phyloP scores from a whole-genome alignment of 2,329 filamentous ascomycete species.

The Pseudopyrenochaeta lycopersici region DNA sequence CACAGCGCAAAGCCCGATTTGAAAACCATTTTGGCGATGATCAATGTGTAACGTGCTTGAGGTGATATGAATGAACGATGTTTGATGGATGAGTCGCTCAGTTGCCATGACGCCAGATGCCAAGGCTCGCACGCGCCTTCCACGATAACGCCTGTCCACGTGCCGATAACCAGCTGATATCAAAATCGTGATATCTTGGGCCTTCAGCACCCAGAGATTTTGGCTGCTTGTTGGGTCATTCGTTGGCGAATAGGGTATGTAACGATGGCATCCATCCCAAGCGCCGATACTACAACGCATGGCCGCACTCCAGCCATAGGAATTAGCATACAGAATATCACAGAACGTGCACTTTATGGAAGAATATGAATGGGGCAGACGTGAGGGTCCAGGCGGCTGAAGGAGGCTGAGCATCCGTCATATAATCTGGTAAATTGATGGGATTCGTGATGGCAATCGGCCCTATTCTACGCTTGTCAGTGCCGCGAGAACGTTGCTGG shows the following conservation, averaged over 20 bases:
- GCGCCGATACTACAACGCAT: too few relatives aligned
- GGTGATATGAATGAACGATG: conserved; percentile 23
- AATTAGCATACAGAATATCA: too few relatives aligned
- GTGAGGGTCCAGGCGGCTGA: background rate
- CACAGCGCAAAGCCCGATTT: conserved; percentile 37
- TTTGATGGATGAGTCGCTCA: conserved; percentile 27
- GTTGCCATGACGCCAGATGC: conserved; percentile 38
- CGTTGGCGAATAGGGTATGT: too few relatives aligned
- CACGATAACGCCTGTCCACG: conserved; percentile 36
- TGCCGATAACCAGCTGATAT: conserved; percentile 11
- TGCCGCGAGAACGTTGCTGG: too few relatives aligned
- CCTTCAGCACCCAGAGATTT: background rate
- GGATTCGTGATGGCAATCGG: too few relatives aligned
- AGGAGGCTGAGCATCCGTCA: background rate
- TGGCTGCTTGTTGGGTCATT: background rate
- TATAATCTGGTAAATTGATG: background rate
- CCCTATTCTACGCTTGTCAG: too few relatives aligned
- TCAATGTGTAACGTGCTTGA: conserved; percentile 6
- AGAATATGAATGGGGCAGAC: background rate
- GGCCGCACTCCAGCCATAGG: too few relatives aligned
- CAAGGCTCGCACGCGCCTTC: conserved; percentile 23
- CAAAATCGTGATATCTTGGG: background rate
- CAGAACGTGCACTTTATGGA: background rate
- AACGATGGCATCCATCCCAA: too few relatives aligned
- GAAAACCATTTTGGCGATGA: conserved; percentile 34